Evolutionary conservation across 2,329 filamentous ascomycete genomes (phyloP).

Genomic region (Aspergillus hiratsukae): DNA sequence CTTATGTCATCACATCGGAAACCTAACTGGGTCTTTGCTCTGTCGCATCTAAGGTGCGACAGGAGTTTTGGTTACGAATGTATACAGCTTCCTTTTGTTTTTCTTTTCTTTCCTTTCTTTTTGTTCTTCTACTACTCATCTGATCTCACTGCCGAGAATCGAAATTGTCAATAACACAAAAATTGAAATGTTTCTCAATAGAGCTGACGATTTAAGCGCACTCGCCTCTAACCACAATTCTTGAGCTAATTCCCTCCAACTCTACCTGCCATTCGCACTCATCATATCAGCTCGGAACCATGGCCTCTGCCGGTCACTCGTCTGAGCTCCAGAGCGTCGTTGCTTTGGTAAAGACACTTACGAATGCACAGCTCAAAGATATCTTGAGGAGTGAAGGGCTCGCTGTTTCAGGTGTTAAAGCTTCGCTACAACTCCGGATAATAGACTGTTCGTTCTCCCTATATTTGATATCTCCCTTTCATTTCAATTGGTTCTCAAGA

Average conservation of each 20-base stretch:
- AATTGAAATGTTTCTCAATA: constrained; percentile 29
- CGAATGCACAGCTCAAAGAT: constrained; percentile 65
- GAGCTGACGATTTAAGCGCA: constrained; percentile 14
- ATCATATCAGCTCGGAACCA: constrained; percentile 14
- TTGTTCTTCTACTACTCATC: neutral
- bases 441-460: constrained; percentile 61
- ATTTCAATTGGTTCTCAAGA: neutral
- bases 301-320: constrained; percentile 36
- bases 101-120: neutral
- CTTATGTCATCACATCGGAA: constrained; percentile 33
- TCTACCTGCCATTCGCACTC: neutral
- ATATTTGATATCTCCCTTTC: neutral
- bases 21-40: constrained; percentile 2
- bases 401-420: constrained; percentile 78
- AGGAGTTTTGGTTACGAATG: neutral
- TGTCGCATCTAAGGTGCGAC: neutral
- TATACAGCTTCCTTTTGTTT: neutral
- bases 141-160: neutral
- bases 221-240: constrained; percentile 20
- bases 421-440: constrained; percentile 72
- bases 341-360: constrained; percentile 50
- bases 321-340: constrained; percentile 40
- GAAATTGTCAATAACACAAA: constrained; percentile 1
- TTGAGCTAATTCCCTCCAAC: constrained; percentile 9
- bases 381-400: constrained; percentile 73